Evolutionary conservation across 1,284 basidiomycete species (phyloP).

Genomic region (Cerrena zonata): DNA sequence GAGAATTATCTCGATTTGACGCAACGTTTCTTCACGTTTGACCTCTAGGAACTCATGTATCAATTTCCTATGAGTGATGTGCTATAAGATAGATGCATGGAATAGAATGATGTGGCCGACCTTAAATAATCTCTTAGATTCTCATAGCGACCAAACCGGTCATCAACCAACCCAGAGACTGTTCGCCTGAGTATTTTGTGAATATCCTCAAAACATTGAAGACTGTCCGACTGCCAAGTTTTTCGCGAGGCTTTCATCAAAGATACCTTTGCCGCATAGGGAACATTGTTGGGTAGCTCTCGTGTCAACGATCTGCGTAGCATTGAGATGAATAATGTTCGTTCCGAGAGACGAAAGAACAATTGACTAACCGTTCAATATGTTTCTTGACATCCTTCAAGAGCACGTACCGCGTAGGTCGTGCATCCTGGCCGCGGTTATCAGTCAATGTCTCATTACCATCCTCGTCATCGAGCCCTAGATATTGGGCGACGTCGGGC

Average conservation of each 20-base stretch:
- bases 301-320: slow-evolving; percentile 37
- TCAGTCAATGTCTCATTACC: no score
- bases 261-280: slow-evolving; percentile 40
- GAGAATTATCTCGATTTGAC: slow-evolving; percentile 11
- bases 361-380: slow-evolving; percentile 16
- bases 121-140: slow-evolving; percentile 4
- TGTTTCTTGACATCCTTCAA: slow-evolving; percentile 17
- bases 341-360: not conserved
- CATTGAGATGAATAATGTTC: not conserved
- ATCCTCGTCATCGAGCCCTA: slow-evolving; percentile 7
- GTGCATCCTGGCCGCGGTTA: slow-evolving; percentile 5
- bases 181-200: slow-evolving; percentile 19
- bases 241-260: slow-evolving; percentile 36
- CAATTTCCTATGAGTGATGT: slow-evolving; percentile 3
- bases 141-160: slow-evolving; percentile 8
- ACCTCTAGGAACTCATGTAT: slow-evolving; percentile 9
- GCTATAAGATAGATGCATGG: not conserved
- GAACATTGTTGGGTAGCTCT: slow-evolving; percentile 46
- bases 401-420: slow-evolving; percentile 13
- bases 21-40: slow-evolving; percentile 2
- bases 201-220: slow-evolving; percentile 34
- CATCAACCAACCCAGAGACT: slow-evolving; percentile 13
- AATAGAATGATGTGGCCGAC: slow-evolving; percentile 8
- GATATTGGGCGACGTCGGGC: not conserved
- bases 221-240: slow-evolving; percentile 35